Conservation (phyloP, 2,329 filamentous ascomycete genomes). For the Dactylonectria estremocensis region DNA sequence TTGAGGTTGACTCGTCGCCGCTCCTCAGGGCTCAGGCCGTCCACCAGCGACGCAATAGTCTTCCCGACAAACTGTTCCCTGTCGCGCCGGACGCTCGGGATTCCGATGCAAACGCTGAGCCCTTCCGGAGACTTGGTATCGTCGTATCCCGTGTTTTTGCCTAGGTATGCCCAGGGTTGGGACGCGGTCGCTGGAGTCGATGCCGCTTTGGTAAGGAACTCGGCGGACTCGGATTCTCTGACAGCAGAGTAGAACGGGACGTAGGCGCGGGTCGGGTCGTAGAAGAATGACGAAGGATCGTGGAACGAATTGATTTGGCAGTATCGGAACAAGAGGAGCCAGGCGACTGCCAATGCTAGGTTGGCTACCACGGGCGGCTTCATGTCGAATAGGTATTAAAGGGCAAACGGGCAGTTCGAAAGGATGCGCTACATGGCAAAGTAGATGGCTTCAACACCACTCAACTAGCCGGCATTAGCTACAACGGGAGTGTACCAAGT, state of each 20-base stretch:
- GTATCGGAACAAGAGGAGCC: conserved; percentile 43
- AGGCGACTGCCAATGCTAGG: conserved; percentile 21
- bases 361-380: conserved; percentile 19
- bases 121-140: conserved; percentile 5
- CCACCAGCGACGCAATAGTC: conserved; percentile 49
- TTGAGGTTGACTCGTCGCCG: conserved; percentile 47
- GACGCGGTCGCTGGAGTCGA: conserved; percentile 19
- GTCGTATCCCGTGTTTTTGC: background rate
- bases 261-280: conserved; percentile 44
- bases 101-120: conserved; percentile 46
- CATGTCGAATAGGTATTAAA: conserved; percentile 10
- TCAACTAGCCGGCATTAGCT: conserved; percentile 11
- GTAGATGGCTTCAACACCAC: background rate
- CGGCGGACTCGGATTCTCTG: conserved; percentile 43
- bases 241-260: conserved; percentile 41
- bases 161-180: conserved; percentile 23
- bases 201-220: conserved; percentile 33
- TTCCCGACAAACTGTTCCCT: conserved; percentile 45
- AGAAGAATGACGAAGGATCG: conserved; percentile 49
- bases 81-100: conserved; percentile 48
- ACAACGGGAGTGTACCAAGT: background rate
- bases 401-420: background rate
- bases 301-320: conserved; percentile 40
- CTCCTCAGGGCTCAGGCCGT: conserved; percentile 47
- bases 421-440: conserved; percentile 10